Conservation (phyloP, 2,329 filamentous ascomycete genomes). For the Trichoderma sp. region DNA sequence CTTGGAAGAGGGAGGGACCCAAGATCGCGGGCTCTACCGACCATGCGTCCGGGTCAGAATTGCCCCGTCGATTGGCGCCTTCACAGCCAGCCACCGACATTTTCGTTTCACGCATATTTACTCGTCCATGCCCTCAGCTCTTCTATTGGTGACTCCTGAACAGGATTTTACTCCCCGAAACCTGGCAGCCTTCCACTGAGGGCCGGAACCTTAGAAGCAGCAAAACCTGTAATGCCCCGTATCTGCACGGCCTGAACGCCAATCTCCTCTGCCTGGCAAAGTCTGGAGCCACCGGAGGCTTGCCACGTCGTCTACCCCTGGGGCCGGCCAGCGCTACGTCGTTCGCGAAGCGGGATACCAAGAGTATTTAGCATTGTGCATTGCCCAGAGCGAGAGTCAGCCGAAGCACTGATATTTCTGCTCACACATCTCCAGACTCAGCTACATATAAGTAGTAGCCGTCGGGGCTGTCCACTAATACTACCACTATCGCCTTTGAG, state of each 20-base stretch:
- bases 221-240: background rate
- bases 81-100: constrained; percentile 8
- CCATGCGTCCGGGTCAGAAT: background rate
- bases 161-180: background rate
- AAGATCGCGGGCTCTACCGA: background rate
- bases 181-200: background rate
- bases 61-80: background rate
- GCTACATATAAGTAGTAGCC: background rate
- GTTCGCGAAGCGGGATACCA: background rate
- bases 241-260: background rate
- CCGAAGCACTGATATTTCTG: background rate
- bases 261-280: background rate
- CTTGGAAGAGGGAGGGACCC: background rate
- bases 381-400: constrained; percentile 10
- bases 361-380: background rate
- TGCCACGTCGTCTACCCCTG: constrained; percentile 19
- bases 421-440: background rate
- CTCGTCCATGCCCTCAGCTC: background rate
- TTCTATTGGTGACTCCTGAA: background rate
- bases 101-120: background rate
- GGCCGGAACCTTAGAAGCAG: background rate
- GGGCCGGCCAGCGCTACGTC: constrained; percentile 1
- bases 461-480: background rate
- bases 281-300: constrained; percentile 11
- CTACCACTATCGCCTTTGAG: background rate